Evolutionary conservation across 208 protist genomes (phyloP).

Genomic region (Leptomonas pyrrhocoris): DNA sequence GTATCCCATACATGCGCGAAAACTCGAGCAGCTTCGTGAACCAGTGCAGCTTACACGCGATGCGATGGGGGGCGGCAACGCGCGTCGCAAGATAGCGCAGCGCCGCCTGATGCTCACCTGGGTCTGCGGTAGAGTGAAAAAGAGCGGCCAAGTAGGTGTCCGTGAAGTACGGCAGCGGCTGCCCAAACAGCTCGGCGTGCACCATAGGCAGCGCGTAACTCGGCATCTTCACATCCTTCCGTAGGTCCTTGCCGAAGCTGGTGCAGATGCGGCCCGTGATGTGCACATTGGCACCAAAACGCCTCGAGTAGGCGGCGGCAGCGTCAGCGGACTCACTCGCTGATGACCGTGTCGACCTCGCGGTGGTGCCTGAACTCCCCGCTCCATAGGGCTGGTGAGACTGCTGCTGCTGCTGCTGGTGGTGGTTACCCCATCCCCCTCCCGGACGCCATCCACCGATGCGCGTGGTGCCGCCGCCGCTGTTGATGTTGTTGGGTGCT

Average conservation of each 20-base stretch:
- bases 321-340: constrained; percentile 1
- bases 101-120: constrained; percentile 24
- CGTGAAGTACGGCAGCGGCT: constrained; percentile 66
- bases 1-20: constrained; percentile 81
- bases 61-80: constrained; percentile 52
- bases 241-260: constrained; percentile 64
- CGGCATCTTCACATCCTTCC: constrained; percentile 59
- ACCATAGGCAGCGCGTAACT: constrained; percentile 69
- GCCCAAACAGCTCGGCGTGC: constrained; percentile 51
- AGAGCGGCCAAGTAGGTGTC: constrained; percentile 56
- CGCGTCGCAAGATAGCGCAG: constrained; percentile 60
- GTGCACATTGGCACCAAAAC: constrained; percentile 56
- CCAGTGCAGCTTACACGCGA: constrained; percentile 64
- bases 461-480: background rate
- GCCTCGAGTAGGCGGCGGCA: constrained; percentile 34
- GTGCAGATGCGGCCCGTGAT: constrained; percentile 63
- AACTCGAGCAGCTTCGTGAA: constrained; percentile 67
- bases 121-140: constrained; percentile 20
- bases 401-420: constrained; percentile 1
- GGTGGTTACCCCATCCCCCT: background rate
- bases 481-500: background rate
- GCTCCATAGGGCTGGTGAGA: background rate
- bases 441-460: background rate
- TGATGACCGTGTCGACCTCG: no score
- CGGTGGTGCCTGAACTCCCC: background rate